A percentile compares a stretch with the other conserved stretches of the same genome.
phyloP scores from a whole-genome alignment of 306 rosid genomes.

The Hippophae rhamnoides region DNA sequence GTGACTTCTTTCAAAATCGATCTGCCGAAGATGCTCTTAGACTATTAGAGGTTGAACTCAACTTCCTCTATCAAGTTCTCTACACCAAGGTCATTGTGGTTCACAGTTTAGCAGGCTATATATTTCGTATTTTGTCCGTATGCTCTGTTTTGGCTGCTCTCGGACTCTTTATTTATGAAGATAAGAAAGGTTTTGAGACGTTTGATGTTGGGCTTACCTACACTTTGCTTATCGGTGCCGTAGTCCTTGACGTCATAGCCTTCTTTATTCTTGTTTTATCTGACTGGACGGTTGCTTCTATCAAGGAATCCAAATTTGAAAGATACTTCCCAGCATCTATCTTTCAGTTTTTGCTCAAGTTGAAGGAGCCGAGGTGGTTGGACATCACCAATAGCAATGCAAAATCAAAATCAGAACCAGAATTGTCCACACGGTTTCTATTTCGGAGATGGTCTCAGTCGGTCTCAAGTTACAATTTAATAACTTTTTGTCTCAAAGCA shows the following conservation, averaged over 20 bases:
- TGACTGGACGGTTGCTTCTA: constrained; percentile 23
- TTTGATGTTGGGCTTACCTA: constrained; percentile 29
- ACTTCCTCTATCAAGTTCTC: constrained; percentile 35
- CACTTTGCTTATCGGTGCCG: constrained; percentile 35
- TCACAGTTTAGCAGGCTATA: not conserved
- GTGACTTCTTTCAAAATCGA: constrained; percentile 4
- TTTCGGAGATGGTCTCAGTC: constrained; percentile 35
- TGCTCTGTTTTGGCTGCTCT: constrained; percentile 9
- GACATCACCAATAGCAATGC: not conserved
- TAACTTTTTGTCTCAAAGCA: constrained; percentile 13
- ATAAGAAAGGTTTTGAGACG: constrained; percentile 5
- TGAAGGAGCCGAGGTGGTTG: constrained; percentile 10
- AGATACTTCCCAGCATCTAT: not conserved
- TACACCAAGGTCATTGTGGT: constrained; percentile 28
- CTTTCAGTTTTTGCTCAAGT: not conserved
- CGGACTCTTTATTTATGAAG: constrained; percentile 1
- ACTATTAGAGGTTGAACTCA: constrained; percentile 33
- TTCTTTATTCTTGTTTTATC: constrained; percentile 22
- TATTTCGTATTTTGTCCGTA: constrained; percentile 13
- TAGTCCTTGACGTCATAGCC: constrained; percentile 28
- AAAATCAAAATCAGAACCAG: not conserved
- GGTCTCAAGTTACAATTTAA: constrained; percentile 19
- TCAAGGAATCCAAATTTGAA: not conserved
- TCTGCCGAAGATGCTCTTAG: constrained; percentile 11
- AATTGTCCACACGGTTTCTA: not conserved